Evolutionary conservation across 1,139 yeast genomes (phyloP).

Genomic region (Magnusiomyces clavatus): DNA sequence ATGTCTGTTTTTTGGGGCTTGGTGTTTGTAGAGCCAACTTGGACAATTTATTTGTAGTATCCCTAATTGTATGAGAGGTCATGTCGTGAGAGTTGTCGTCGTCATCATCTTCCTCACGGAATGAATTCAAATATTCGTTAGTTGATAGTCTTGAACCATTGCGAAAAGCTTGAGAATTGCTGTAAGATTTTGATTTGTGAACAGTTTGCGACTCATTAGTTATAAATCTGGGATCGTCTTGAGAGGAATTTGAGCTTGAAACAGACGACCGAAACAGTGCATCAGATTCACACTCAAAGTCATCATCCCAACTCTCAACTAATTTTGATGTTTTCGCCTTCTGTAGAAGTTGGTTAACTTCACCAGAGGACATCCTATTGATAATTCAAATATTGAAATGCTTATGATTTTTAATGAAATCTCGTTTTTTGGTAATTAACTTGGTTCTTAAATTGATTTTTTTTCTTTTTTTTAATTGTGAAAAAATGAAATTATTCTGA

Average conservation of each 20-base stretch:
- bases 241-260: conserved; percentile 5
- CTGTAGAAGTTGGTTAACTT: conserved; percentile 4
- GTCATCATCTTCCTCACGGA: conserved; percentile 12
- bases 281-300: conserved; percentile 12
- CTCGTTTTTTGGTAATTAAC: no score
- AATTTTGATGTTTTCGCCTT: conserved; percentile 5
- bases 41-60: background rate
- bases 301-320: conserved; percentile 13
- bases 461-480: no score
- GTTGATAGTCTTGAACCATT: conserved; percentile 6
- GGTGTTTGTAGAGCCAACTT: background rate
- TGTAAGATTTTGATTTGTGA: background rate
- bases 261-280: conserved; percentile 11
- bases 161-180: background rate
- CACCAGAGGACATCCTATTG: no score
- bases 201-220: background rate
- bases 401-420: no score
- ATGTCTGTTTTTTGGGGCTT: background rate
- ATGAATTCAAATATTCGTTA: conserved; percentile 7
- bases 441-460: no score
- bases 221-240: background rate
- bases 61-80: background rate
- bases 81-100: conserved; percentile 1
- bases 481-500: no score
- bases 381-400: no score